Conservation (phyloP, 257 asterid species). For the Rubia yunnanensis region DNA sequence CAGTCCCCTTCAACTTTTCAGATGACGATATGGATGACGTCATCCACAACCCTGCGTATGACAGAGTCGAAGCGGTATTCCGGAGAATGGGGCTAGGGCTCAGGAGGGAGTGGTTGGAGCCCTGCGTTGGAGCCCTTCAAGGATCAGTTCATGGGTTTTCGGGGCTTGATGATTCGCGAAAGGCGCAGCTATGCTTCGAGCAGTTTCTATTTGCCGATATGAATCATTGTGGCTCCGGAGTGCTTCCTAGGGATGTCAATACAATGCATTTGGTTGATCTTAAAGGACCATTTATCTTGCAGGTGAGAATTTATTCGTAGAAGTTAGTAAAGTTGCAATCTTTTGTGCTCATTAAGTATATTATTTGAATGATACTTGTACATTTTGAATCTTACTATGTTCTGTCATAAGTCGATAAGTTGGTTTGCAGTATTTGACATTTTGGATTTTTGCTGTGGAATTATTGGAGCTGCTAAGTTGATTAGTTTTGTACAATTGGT, state of each 20-base stretch:
- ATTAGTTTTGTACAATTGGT: not conserved
- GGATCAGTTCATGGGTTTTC: constrained; percentile 38
- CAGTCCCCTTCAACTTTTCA: constrained; percentile 16
- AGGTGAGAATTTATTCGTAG: constrained; percentile 35
- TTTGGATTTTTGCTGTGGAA: not conserved
- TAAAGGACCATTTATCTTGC: constrained; percentile 86
- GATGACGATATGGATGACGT: not conserved
- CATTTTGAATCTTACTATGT: not conserved
- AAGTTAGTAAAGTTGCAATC: constrained; percentile 2
- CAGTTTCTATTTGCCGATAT: constrained; percentile 70
- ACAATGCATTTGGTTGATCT: constrained; percentile 58
- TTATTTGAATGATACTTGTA: not conserved
- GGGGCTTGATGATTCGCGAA: constrained; percentile 39
- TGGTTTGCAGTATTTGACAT: not conserved
- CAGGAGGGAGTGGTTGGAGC: constrained; percentile 63
- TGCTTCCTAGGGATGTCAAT: constrained; percentile 61
- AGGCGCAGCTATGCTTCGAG: constrained; percentile 74
- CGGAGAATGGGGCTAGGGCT: constrained; percentile 50
- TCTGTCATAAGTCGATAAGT: not conserved
- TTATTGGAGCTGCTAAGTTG: not conserved
- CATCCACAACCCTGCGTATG: constrained; percentile 19
- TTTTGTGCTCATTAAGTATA: not conserved
- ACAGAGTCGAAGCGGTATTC: constrained; percentile 40
- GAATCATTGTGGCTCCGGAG: constrained; percentile 69
- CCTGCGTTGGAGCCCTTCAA: constrained; percentile 51